These are phyloP conservation scores for Rhynchosporium secalis DNA, from an alignment of 2,329 filamentous ascomycete genomes.

Conservation along the genomic window DNA sequence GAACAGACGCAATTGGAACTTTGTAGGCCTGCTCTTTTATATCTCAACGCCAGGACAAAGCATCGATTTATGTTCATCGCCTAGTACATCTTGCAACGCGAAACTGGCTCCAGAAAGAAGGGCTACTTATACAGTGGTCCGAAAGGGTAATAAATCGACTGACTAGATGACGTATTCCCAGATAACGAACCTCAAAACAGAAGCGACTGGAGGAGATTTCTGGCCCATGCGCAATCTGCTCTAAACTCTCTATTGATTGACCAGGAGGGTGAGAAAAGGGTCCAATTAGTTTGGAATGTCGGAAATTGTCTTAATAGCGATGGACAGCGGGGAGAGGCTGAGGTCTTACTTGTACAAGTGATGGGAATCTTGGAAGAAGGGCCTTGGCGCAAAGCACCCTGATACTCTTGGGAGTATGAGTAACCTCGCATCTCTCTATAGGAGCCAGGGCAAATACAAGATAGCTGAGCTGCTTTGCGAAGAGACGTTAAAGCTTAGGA, in stretches of 20 bases:
- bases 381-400: neutral
- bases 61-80: constrained; percentile 27
- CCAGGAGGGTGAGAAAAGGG: constrained; percentile 8
- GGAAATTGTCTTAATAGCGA: neutral
- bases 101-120: constrained; percentile 26
- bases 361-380: neutral
- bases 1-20: constrained; percentile 23
- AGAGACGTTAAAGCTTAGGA: neutral
- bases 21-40: constrained; percentile 30
- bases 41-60: constrained; percentile 9
- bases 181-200: constrained; percentile 21
- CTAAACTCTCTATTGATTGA: constrained; percentile 6
- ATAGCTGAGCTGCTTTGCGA: neutral
- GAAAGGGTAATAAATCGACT: constrained; percentile 14
- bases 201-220: constrained; percentile 25
- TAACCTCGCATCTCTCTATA: neutral
- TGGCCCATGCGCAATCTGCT: constrained; percentile 19
- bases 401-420: neutral
- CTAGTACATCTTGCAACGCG: constrained; percentile 28
- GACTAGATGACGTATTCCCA: constrained; percentile 27
- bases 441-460: neutral
- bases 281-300: neutral
- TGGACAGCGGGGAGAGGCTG: neutral
- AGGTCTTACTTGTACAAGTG: neutral
- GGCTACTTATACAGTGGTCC: constrained; percentile 15